Conservation (phyloP, 2,329 filamentous ascomycete species). For the Incumbomyces delicatus region DNA sequence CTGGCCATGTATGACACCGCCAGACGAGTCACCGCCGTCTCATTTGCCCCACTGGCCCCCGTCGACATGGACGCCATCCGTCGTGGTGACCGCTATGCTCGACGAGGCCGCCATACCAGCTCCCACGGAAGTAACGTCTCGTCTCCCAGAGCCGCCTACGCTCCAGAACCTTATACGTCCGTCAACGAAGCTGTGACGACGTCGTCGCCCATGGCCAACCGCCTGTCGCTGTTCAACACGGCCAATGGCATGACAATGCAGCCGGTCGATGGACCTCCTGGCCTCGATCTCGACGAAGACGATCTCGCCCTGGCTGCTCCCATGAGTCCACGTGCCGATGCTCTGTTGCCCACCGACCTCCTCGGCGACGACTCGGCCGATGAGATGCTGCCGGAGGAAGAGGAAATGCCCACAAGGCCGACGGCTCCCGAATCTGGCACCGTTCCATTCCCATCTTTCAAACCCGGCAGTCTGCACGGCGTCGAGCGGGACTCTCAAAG, state of each 20-base stretch:
- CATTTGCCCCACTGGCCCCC: constrained; percentile 31
- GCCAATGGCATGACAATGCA: constrained; percentile 50
- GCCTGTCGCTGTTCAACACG: constrained; percentile 49
- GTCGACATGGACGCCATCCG: constrained; percentile 34
- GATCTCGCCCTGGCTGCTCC: constrained; percentile 47
- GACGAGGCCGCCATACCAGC: constrained; percentile 34
- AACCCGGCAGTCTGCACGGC: constrained; percentile 11
- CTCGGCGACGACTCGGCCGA: constrained; percentile 43
- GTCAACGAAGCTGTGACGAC: constrained; percentile 41
- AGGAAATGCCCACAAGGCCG: constrained; percentile 10
- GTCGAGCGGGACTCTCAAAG: constrained; percentile 28
- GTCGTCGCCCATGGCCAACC: constrained; percentile 40
- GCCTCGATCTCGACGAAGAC: constrained; percentile 38
- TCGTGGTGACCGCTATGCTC: constrained; percentile 29
- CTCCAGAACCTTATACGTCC: constrained; percentile 31
- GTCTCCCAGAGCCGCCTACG: constrained; percentile 32
- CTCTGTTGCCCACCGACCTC: constrained; percentile 51
- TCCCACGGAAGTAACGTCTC: constrained; percentile 40
- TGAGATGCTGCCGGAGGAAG: constrained; percentile 22
- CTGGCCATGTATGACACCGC: constrained; percentile 26
- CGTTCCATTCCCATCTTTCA: constrained; percentile 15
- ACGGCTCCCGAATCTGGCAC: constrained; percentile 6
- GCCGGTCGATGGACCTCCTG: constrained; percentile 28
- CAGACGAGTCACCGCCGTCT: constrained; percentile 28
- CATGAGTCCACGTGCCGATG: constrained; percentile 55